Evolutionary conservation across 2,329 filamentous ascomycete species (phyloP), one percentile per base, ranked within the genome.

Genomic region (Xylaria digitata): DNA sequence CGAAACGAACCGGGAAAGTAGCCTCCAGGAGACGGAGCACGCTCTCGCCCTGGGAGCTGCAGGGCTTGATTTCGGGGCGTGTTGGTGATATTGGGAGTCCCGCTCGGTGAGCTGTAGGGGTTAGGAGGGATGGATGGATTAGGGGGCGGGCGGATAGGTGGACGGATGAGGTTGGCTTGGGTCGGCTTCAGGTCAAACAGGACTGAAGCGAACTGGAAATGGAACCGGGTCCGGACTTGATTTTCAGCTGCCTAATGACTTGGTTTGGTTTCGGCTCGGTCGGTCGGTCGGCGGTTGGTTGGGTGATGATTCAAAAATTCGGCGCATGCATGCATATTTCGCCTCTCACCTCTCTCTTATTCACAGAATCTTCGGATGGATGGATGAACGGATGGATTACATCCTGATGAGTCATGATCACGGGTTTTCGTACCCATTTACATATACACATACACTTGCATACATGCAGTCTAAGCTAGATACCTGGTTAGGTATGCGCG

Each of bases 21-120:
- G 83, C 87, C 2, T 90, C 85, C 66, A 82, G 91, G 75, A 84
- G 92, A 75, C 85, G 92, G 76, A 93, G 90, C 74, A 94, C 92
- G 21, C 80, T 95, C 37, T 93, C 87, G 73, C 89, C 90, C 2
- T 90, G 90, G 83, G 92, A 95, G 78, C 79, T 94, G 75, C 86
- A 92, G 79, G 87, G 85, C 50, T 76, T 92, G 75, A 89, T 90
- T 71, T 83, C 86, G 74, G 86, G 86, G 63, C 83, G 81, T 69
- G 77, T 82, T 15, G 76, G 64, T 75, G 65, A 23, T 1, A 63
- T 68, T 17, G 62, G 61, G 43, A 70, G 71, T 57, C 68, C 71
- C 8, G 65, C 60, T 52, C 49, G 69, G 61, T 70, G 58, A 68
- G 19, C 6, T 21, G n/a, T n/a, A n/a, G 15, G 1, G 9, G n/a